Percentiles rank a stretch among this genome's conserved stretches.
Evolutionary conservation across 2,329 filamentous ascomycete species (phyloP).

Genomic region (Plenodomus lindquistii): DNA sequence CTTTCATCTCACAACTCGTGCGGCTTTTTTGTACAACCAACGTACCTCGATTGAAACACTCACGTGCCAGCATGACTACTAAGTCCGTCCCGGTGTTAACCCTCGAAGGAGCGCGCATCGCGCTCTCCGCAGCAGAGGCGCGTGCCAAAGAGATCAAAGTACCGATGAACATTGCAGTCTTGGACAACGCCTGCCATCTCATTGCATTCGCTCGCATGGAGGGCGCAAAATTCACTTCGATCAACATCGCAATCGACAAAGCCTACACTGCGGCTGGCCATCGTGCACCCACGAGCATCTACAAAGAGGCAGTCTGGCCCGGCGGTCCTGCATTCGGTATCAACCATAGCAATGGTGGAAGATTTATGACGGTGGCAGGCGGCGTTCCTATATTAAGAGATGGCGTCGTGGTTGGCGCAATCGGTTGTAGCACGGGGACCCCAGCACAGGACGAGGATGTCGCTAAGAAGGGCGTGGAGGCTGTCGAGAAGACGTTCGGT

Average conservation of each 20-base stretch:
- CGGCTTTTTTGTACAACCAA: background rate
- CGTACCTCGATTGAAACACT: background rate
- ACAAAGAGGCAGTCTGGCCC: slow-evolving; percentile 59
- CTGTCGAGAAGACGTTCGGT: slow-evolving; percentile 44
- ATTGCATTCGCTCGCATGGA: slow-evolving; percentile 55
- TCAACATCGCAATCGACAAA: slow-evolving; percentile 66
- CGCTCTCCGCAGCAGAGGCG: slow-evolving; percentile 41
- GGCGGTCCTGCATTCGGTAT: slow-evolving; percentile 58
- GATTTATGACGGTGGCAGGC: slow-evolving; percentile 59
- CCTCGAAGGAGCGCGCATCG: slow-evolving; percentile 42
- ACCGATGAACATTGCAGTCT: slow-evolving; percentile 56
- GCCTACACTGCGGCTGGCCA: slow-evolving; percentile 63
- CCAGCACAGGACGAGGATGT: slow-evolving; percentile 60
- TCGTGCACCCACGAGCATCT: slow-evolving; percentile 54
- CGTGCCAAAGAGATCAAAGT: slow-evolving; percentile 43
- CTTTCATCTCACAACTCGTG: background rate
- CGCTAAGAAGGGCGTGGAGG: slow-evolving; percentile 57
- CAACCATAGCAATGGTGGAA: slow-evolving; percentile 56
- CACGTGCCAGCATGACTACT: slow-evolving; percentile 33
- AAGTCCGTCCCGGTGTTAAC: slow-evolving; percentile 38
- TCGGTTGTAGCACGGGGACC: slow-evolving; percentile 60
- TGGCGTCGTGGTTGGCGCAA: slow-evolving; percentile 56
- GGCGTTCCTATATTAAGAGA: slow-evolving; percentile 55
- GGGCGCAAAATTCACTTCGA: slow-evolving; percentile 54
- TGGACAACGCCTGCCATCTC: slow-evolving; percentile 52